Base-by-base conservation (phyloP, 257 asterid species). In the Solanum dulcamara region DNA sequence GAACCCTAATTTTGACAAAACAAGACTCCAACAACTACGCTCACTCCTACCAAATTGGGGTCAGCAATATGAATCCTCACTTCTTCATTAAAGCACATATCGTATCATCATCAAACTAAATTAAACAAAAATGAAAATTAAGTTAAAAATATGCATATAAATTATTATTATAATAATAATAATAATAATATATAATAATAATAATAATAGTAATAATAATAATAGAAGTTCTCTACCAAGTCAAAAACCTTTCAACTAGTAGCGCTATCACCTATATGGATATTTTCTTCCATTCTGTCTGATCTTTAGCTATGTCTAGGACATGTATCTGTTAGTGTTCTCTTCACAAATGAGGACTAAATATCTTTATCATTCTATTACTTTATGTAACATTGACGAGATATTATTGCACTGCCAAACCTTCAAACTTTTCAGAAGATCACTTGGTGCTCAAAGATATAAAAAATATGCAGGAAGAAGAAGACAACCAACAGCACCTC, bases 401-500 rank as follows among this genome's bases (percentile, higher is more conserved):
- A 46, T 46, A 77, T 28, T 46, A 48, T 46, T 28, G 42, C 83
- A 44, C 28, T 46, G 30, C 83, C 42, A 77, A 46, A 77, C 18
- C 83, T 46, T 46, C 22, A 26, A 44, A 75, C 60, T 44, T 75
- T 71, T 74, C 35, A 44, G n/a, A 75, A 74, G 48, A 44, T 26
- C 82, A 75, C 60, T 75, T 75, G 59, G 60, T 46, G 38, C 60
- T 75, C 82, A 75, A 83, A 83, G 28, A 67, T 42, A 67, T 28
- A 28, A 71, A 48, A 57, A 84, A 6, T 20, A 26, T 17, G 48
- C 66, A 66, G 55, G 85, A 82, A 83, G 81, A 77, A 77, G 18
- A 66, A 83, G 62, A 60, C 85, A 87, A 86, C 85, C 18, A 48
- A 55, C 62, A 44, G 79, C 84, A 97, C 99, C 98, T 97, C 94